Percentiles rank a stretch among this genome's conserved stretches.
Conservation (phyloP, 208 protist species). For the Leishmania lainsoni region DNA sequence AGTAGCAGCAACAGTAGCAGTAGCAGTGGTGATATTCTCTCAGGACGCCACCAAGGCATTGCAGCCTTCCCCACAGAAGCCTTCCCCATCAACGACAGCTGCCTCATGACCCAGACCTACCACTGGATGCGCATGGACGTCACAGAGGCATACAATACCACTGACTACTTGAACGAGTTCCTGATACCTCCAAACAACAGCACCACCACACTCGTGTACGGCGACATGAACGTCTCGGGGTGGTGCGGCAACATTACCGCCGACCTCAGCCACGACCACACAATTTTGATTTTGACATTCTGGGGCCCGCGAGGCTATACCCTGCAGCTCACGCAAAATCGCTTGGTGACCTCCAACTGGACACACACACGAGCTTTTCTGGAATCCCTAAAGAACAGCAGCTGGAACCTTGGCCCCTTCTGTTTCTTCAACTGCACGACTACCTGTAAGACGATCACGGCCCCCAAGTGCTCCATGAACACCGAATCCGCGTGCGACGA, state of each 20-base stretch:
- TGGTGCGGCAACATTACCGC: constrained; percentile 49
- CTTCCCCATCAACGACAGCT: constrained; percentile 41
- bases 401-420: constrained; percentile 32
- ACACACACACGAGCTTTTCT: constrained; percentile 44
- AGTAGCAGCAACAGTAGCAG: no score
- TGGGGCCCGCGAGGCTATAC: constrained; percentile 27
- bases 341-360: constrained; percentile 40
- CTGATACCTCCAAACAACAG: constrained; percentile 26
- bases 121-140: constrained; percentile 47
- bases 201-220: constrained; percentile 17
- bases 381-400: constrained; percentile 3
- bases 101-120: constrained; percentile 59
- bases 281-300: constrained; percentile 52
- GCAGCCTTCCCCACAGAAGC: constrained; percentile 41
- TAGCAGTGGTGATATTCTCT: background rate
- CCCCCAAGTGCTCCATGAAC: background rate
- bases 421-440: constrained; percentile 54
- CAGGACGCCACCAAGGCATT: constrained; percentile 12
- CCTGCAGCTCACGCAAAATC: constrained; percentile 15
- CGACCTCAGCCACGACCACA: constrained; percentile 39
- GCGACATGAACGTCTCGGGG: constrained; percentile 46
- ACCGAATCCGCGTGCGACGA: constrained; percentile 42
- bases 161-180: constrained; percentile 55
- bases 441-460: constrained; percentile 18
- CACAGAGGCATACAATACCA: constrained; percentile 39